Conservation (phyloP, 1,284 basidiomycete species). For the Marasmius sp. region DNA sequence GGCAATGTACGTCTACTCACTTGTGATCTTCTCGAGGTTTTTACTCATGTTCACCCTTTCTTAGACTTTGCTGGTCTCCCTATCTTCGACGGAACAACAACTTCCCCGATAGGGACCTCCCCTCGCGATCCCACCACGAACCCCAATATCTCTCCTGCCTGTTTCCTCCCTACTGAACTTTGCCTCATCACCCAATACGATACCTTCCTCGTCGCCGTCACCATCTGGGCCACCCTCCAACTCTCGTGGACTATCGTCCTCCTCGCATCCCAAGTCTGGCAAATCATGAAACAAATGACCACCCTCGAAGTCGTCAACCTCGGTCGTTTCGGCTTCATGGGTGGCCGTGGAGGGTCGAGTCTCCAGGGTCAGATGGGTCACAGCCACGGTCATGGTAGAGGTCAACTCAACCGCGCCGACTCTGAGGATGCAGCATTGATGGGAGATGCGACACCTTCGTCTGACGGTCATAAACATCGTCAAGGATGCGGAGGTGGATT, state of each 20-base stretch:
- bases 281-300: slow-evolving; percentile 92
- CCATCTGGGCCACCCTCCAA: slow-evolving; percentile 87
- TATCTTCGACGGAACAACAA: neutral
- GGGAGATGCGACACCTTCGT: slow-evolving; percentile 23
- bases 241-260: slow-evolving; percentile 92
- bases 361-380: slow-evolving; percentile 73
- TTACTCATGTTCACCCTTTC: neutral
- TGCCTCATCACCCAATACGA: slow-evolving; percentile 75
- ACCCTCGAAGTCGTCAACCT: slow-evolving; percentile 96
- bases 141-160: slow-evolving; percentile 52
- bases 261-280: slow-evolving; percentile 86
- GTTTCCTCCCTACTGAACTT: slow-evolving; percentile 67
- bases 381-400: slow-evolving; percentile 41
- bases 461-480: slow-evolving; percentile 23
- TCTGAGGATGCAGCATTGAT: slow-evolving; percentile 38
- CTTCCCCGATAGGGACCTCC: slow-evolving; percentile 8
- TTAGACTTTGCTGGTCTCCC: slow-evolving; percentile 5
- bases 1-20: slow-evolving; percentile 63
- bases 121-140: slow-evolving; percentile 36
- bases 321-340: slow-evolving; percentile 96
- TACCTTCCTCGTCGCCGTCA: slow-evolving; percentile 81
- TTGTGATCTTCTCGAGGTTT: slow-evolving; percentile 7
- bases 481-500: slow-evolving; percentile 47
- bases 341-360: slow-evolving; percentile 80
- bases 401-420: slow-evolving; percentile 28